Conservation (phyloP, 345 rosid species). For the Eucalyptus shirleyi region DNA sequence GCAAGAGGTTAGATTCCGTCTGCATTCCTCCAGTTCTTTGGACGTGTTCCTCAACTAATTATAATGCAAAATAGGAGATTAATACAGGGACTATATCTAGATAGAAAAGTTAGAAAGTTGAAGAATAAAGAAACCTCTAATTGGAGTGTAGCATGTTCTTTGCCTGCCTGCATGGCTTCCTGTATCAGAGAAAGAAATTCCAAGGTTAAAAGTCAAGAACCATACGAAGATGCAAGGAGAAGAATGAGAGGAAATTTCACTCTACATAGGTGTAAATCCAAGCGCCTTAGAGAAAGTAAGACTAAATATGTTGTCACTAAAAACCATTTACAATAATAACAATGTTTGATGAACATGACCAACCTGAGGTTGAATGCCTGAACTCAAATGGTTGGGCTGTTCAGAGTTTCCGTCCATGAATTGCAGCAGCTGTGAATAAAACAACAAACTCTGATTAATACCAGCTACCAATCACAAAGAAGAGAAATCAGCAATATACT, state of each 20-base stretch:
- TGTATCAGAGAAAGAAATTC: conserved; percentile 1
- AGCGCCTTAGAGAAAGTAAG: neutral
- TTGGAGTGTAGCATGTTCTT: conserved; percentile 41
- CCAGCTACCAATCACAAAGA: neutral
- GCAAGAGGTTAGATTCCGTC: conserved; percentile 51
- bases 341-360: conserved; percentile 1
- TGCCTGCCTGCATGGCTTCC: conserved; percentile 27
- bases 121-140: conserved; percentile 41
- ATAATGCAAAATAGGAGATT: neutral
- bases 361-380: conserved; percentile 38
- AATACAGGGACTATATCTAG: neutral
- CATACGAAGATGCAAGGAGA: neutral
- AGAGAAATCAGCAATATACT: neutral
- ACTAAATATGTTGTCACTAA: neutral
- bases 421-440: conserved; percentile 43
- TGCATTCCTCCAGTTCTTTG: conserved; percentile 64
- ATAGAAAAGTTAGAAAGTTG: neutral
- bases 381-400: conserved; percentile 17
- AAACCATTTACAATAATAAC: neutral
- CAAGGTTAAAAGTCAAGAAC: neutral
- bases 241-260: neutral
- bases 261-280: neutral
- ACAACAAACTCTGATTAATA: neutral
- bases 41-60: conserved; percentile 49
- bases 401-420: conserved; percentile 39